Evolutionary conservation across 2,329 filamentous ascomycete species (phyloP).

Genomic region (Talaromyces sp.): DNA sequence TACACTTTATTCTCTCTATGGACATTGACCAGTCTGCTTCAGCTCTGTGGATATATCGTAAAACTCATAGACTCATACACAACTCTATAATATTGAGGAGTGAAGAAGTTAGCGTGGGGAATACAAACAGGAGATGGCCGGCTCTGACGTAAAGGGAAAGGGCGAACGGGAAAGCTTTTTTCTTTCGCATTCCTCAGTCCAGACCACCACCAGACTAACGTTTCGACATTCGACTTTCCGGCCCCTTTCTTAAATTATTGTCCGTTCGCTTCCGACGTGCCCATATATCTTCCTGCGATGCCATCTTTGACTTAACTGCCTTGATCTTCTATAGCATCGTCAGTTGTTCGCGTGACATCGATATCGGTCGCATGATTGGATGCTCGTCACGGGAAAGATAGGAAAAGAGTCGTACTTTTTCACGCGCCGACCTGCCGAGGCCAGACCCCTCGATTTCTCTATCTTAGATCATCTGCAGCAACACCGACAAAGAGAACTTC

Average conservation of each 20-base stretch:
- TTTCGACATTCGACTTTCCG: conserved; percentile 4
- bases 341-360: conserved; percentile 1
- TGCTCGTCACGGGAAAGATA: conserved; percentile 15
- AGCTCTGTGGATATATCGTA: not conserved
- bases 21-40: not conserved
- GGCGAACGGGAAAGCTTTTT: conserved; percentile 13
- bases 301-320: not conserved
- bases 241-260: conserved; percentile 8
- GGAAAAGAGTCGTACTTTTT: conserved; percentile 9
- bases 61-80: not conserved
- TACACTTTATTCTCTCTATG: not conserved
- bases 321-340: not conserved
- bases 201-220: conserved; percentile 6
- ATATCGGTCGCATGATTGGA: conserved; percentile 11
- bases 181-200: not conserved
- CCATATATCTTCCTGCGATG: not conserved
- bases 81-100: not conserved
- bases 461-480: conserved; percentile 1
- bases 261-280: not conserved
- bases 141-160: conserved; percentile 13
- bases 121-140: not conserved
- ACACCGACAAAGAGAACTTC: not conserved
- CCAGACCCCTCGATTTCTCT: not conserved
- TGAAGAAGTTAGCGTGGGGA: not conserved
- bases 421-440: conserved; percentile 13